Evolutionary conservation across 805 yeast genomes (phyloP), one percentile per base, ranked within the genome.

Genomic region (Kodamaea laetipori): DNA sequence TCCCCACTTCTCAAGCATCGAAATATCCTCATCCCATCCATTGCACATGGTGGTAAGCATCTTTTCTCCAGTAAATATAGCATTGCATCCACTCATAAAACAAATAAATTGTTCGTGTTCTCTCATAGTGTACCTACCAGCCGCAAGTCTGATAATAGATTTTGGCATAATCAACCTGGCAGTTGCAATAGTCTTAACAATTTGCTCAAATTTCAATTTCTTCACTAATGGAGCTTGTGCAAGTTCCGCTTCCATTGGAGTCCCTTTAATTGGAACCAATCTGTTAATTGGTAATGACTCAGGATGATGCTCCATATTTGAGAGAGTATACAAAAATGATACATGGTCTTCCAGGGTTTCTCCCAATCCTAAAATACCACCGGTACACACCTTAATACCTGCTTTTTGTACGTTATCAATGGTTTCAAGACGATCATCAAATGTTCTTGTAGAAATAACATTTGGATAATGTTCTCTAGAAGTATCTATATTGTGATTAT

Each of bases 11-110:
- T 63, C 58, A 23, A 86, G 65, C 88, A 86, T 78, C 6, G 63
- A 74, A 45, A 74, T 83, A 57, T 86, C 94, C 54, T 84, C 90
- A 36, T 85, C 88, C 90, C 92, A 86, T 5, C 89, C 90, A 52
- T 79, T 82, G 58, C 92, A 85, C 80, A 81, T 79, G 3, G 94
- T 86, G 2, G 94, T 86, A 44, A 86, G 66, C 92, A 86, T 86
- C 51, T 76, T 78, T 60, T 85, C 82, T 27, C 94, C 94, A 0
- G 90, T 86, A 62, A 86, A 86, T 31, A 86, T 81, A 13, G 92
- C 90, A 61, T 86, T 86, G 51, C 83, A 81, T 13, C 94, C 94
- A 25, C 84, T 80, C 79, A 82, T 73, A 60, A 86, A 86, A 50
- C 90, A 83, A 54, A 86, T 60, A 44, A 82, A 76, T 59, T 86